Evolutionary conservation across 768 basidiomycete genomes (phyloP), one percentile per base, ranked within the genome.

Genomic region (Pluteus cervinus): DNA sequence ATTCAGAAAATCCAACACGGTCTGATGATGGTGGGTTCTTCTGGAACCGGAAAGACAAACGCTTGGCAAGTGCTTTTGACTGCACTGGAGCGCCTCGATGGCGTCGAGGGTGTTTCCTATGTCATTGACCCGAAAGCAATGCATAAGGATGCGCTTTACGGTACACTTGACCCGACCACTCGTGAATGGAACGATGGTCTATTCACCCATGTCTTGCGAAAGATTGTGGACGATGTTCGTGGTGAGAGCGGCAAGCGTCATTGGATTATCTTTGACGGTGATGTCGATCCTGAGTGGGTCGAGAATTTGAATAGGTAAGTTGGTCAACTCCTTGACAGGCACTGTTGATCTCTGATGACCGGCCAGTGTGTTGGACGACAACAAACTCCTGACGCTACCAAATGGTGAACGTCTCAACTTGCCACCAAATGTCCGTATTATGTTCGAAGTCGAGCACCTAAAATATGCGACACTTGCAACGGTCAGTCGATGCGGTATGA

Each of bases 1-100:
- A 98, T 99, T 42, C 96, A 99, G 64, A 97, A 92, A 66, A 99
- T 98, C 45, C 94, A 98, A 50, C 96, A 99, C 60, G 96, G 96
- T 61, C 70, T 99, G 28, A 98, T 99, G 96, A 96, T 99, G 91
- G 96, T 99, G 20, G 94, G 96, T 1, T 84, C 96, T 1, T 97
- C 96, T 8, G 96, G 94, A 18, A 91, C 77, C 33, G 96, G 96
- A 21, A 99, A 99, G 63, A 94, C 87, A 2, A 87, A 92, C 47
- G 93, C 96, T 1, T 98, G 96, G 96, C 85, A 85, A 51, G 89
- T 97, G 29, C 71, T 99, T 3, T 72, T 99, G 18, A 76, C 81
- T 6, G 94, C 96, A 1, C 68, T 98, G 34, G 89, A 96, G 57
- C 74, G 88, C 9, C 67, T 97, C 18, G 93, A 97, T 57, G 93